Evolutionary conservation across 768 basidiomycete species (phyloP).

Genomic region (Suillus luteus): DNA sequence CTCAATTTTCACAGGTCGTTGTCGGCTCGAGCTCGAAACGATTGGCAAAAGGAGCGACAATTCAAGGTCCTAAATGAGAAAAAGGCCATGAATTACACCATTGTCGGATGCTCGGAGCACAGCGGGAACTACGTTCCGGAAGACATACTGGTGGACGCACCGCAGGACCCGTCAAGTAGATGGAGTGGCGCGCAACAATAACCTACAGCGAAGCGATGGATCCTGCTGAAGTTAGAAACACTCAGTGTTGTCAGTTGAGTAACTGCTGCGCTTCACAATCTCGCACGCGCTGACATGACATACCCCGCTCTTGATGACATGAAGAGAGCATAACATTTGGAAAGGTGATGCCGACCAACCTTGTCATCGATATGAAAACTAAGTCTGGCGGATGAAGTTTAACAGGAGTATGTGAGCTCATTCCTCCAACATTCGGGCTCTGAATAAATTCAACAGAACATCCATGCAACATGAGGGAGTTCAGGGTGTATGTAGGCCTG

Average conservation of each 20-base stretch:
- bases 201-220: constrained; percentile 64
- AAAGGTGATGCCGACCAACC: constrained; percentile 49
- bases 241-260: constrained; percentile 68
- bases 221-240: constrained; percentile 62
- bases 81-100: constrained; percentile 67
- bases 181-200: constrained; percentile 74
- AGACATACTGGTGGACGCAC: constrained; percentile 67
- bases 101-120: constrained; percentile 67
- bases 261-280: constrained; percentile 5
- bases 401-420: constrained; percentile 28
- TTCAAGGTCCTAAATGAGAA: constrained; percentile 91
- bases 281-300: constrained; percentile 18
- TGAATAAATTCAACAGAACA: constrained; percentile 52
- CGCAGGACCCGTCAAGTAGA: constrained; percentile 64
- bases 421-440: neutral
- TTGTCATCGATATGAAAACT: neutral
- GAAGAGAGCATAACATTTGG: constrained; percentile 78
- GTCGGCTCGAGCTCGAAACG: constrained; percentile 96
- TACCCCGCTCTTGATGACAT: constrained; percentile 13
- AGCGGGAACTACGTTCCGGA: constrained; percentile 70
- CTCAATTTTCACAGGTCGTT: constrained; percentile 52
- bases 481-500: constrained; percentile 69
- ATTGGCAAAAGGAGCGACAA: constrained; percentile 98
- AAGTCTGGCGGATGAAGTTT: constrained; percentile 18
- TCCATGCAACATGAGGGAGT: constrained; percentile 85